Conservation (phyloP, 2,329 filamentous ascomycete genomes). For the Parafenestella ontariensis region DNA sequence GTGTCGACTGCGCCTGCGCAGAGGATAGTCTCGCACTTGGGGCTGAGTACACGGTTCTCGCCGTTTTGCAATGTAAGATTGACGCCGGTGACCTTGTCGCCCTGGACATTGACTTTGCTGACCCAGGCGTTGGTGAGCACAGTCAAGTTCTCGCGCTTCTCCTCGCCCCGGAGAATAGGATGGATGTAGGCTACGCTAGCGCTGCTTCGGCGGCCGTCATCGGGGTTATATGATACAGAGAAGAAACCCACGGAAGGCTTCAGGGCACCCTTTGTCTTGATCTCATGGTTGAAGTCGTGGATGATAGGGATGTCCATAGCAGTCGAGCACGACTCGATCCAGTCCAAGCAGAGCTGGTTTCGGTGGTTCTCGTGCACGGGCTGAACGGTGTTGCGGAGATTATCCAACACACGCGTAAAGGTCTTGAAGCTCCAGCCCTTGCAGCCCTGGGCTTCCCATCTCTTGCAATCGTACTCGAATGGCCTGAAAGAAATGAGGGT, state of each 20-base stretch:
- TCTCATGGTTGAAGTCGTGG: slow-evolving; percentile 86
- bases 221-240: slow-evolving; percentile 89
- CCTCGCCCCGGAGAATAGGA: slow-evolving; percentile 82
- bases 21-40: slow-evolving; percentile 79
- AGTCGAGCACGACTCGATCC: slow-evolving; percentile 80
- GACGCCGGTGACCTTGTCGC: slow-evolving; percentile 75
- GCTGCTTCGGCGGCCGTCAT: slow-evolving; percentile 82
- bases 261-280: slow-evolving; percentile 74
- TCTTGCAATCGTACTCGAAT: slow-evolving; percentile 84
- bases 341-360: slow-evolving; percentile 91
- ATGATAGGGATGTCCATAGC: slow-evolving; percentile 83
- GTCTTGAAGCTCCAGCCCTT: slow-evolving; percentile 86
- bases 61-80: slow-evolving; percentile 70
- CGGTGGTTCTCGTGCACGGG: slow-evolving; percentile 84
- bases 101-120: slow-evolving; percentile 75
- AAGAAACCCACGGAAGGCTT: slow-evolving; percentile 86
- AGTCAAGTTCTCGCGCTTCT: slow-evolving; percentile 83
- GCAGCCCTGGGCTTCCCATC: slow-evolving; percentile 83
- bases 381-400: slow-evolving; percentile 87
- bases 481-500: slow-evolving; percentile 92
- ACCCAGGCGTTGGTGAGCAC: slow-evolving; percentile 90
- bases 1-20: slow-evolving; percentile 84
- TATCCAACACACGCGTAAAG: slow-evolving; percentile 81
- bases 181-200: slow-evolving; percentile 93
- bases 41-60: slow-evolving; percentile 61